Evolutionary conservation across 495 filamentous ascomycete genomes (phyloP), one percentile per base, ranked within the genome.

Genomic region (Cudoniella acicularis): DNA sequence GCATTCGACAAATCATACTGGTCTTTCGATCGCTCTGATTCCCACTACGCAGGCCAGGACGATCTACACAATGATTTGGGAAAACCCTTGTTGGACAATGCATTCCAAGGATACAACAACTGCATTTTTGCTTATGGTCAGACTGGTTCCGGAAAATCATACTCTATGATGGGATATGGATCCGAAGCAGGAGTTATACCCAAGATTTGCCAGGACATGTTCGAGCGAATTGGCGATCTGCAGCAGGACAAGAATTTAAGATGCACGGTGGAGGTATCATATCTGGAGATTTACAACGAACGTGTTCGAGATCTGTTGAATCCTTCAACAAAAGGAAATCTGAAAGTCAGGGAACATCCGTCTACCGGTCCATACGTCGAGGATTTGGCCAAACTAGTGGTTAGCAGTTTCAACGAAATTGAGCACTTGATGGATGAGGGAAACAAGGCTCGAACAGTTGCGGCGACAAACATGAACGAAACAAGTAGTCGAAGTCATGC

Each of bases 91-190:
- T 83, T 99, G 65, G 93, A 99, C 76, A 98, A 98, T 83, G 95
- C 95, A 25, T 98, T 99, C 66, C 87, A 92, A 66, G 95, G 95
- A 24, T 99, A 97, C 76, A 99, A 99, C 77, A 98, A 98, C 73
- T 99, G 95, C 80, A 99, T 99, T 68, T 99, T 99, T 75, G 95
- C 95, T 2, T 99, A 99, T 69, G 95, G 95, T 42, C 95, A 99
- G 75, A 99, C 95, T 10, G 95, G 95, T 61, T 97, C 93, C 17
- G 95, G 95, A 68, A 99, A 99, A 73, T 96, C 91, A 22, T 98
- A 99, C 69, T 96, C 92, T 51, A 99, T 99, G 95, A 98, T 98
- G 95, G 94, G 94, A 20, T 98, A 98, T 75, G 94, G 95, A 54
- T 87, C 93, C 71, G 95, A 98, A 65, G 83, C 88, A 49, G 95